Evolutionary conservation across 2,329 filamentous ascomycete species (phyloP), one percentile per base, ranked within the genome.

Genomic region (Fusarium liriodendri): DNA sequence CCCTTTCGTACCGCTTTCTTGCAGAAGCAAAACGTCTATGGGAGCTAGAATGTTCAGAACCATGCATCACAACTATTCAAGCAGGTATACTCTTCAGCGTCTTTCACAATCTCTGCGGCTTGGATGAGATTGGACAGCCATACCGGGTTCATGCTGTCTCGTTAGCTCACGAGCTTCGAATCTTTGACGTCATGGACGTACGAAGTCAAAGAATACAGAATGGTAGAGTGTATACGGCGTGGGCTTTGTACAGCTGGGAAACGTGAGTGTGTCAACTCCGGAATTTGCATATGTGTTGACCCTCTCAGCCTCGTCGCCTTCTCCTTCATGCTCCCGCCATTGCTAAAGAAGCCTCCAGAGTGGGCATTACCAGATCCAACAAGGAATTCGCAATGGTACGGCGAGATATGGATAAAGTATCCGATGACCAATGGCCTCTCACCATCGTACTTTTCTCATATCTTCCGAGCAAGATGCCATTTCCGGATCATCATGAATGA

Each of bases 11-110:
- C 32, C 78, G 79, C 3, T 85, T 85, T 22, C 64, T 82, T 5
- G 80, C 82, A 0, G 84, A 85, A 71, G 82, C 83, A 0, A 82
- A 80, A 33, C 79, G 83, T 3, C 67, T 85, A 4, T 83, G 83
- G 81, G 82, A 85, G 20, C 62, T 83, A 0, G 80, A 84, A 55
- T 68, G 77, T 38, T 68, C 66, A 8, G 62, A 74, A 5, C 67
- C 76, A 0, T 72, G 72, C 6, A 68, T 85, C 8, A 83, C 83
- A 0, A 84, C 82, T 0, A 75, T 83, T 1, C 83, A 85, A 57
- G 80, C 83, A 1, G 81, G 79, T 0, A 75, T 81, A 0, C 62
- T 84, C 3, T 77, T 85, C 8, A 78, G 78, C 16, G 64, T 82
- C 1, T 73, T 77, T 4, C 78, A 80, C 22, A 82, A 78, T 47